Percentiles rank a stretch among this genome's conserved stretches.
phyloP scores from a whole-genome alignment of 2,329 filamentous ascomycete species.

The Zopfia rhizophila region DNA sequence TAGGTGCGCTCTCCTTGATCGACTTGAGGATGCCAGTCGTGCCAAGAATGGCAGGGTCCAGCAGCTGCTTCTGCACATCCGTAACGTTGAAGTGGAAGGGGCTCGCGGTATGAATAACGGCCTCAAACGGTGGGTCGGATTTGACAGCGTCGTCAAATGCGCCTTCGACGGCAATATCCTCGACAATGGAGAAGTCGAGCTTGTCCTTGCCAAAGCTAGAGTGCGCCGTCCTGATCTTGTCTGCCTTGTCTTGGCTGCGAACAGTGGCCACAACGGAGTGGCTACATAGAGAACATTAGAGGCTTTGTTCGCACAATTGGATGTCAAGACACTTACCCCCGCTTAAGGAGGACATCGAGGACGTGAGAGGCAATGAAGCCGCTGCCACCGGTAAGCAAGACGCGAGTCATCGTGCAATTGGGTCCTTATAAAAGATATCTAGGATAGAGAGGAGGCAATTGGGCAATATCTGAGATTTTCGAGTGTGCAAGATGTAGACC shows the following conservation, averaged over 20 bases:
- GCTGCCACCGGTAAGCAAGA: slow-evolving; percentile 58
- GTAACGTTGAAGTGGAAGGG: slow-evolving; percentile 77
- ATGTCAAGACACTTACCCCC: slow-evolving; percentile 45
- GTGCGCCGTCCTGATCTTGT: slow-evolving; percentile 63
- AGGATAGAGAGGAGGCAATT: too few species aligned
- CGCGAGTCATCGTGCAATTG: too few species aligned
- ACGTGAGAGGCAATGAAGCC: slow-evolving; percentile 71
- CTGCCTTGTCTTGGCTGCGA: slow-evolving; percentile 65
- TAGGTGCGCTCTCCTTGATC: slow-evolving; percentile 66
- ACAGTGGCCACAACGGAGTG: slow-evolving; percentile 69
- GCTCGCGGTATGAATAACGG: slow-evolving; percentile 58
- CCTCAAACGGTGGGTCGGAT: slow-evolving; percentile 70
- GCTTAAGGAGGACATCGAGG: slow-evolving; percentile 64
- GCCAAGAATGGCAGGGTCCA: slow-evolving; percentile 69
- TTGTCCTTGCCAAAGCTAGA: slow-evolving; percentile 60
- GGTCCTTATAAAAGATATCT: too few species aligned
- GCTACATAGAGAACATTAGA: slow-evolving; percentile 39
- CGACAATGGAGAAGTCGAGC: slow-evolving; percentile 72
- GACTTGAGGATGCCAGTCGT: slow-evolving; percentile 68
- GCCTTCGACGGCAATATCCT: slow-evolving; percentile 73
- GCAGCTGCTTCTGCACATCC: slow-evolving; percentile 68
- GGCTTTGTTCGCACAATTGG: neutral
- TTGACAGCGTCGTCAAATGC: slow-evolving; percentile 70
- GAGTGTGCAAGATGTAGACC: too few species aligned
- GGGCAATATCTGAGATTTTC: too few species aligned